Base-by-base conservation (phyloP, 345 rosid species). In the Alliaria petiolata region DNA sequence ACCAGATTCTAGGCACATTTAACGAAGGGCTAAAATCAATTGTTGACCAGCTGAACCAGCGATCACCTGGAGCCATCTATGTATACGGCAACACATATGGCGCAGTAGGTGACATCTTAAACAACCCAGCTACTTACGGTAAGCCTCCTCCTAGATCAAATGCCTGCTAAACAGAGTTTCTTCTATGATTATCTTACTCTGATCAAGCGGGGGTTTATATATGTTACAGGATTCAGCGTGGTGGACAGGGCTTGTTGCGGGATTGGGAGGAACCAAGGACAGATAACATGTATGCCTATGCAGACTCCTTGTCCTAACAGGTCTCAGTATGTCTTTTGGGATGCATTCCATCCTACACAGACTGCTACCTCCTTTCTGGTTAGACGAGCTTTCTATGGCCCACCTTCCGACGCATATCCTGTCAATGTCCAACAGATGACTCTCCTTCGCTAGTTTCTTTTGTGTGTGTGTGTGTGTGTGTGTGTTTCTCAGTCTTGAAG, bases 261-360 rank as follows among this genome's bases (percentile, higher is more conserved):
- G 22, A 58, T 92, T 42, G 90, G 90, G 52, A 77, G 85, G 62
- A 87, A 85, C 76, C 80, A 72, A 77, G 92, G 92, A 4, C 83
- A 85, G 16, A 81, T 95, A 19, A 92, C 99, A 30, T 92, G 98
- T 70, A 54, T 85, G 16, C 98, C 98, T 0, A 31, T 78, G 38
- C 76, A 62, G 55, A 59, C 44, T 31, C 97, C 98, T 13, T 95
- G 99, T 45, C 14, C 58, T 0, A 81, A 87, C 55, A 76, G 93
- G 49, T 69, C 50, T 9, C 83, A 85, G 12, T 81, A 81, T 71
- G 65, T 87, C 20, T 92, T 91, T 52, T 95, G 99, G 99, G 97
- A 95, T 56, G 99, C 98, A 1, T 95, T 81, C 57, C 97, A 95
- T 75, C 98, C 93, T 19, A 92, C 98, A 10, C 83, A 89, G 67